A percentile compares a stretch with the other conserved stretches of the same genome.
Conservation (phyloP, 345 rosid species). For the Pistacia atlantica region DNA sequence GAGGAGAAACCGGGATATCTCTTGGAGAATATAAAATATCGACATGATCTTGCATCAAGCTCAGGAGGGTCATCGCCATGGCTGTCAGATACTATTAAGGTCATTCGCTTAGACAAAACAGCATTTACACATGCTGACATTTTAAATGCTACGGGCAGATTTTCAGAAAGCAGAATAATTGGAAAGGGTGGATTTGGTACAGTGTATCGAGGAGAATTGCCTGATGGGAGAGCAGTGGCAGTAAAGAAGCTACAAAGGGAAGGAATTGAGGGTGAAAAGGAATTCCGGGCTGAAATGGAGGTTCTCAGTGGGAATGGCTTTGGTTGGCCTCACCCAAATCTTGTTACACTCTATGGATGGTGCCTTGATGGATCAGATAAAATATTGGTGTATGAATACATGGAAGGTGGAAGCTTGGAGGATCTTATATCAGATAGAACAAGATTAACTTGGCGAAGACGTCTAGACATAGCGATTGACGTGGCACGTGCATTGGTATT, state of each 20-base stretch:
- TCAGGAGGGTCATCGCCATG: constrained; percentile 78
- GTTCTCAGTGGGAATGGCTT: constrained; percentile 71
- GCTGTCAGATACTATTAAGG: constrained; percentile 68
- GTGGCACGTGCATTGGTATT: constrained; percentile 74
- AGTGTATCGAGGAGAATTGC: constrained; percentile 74
- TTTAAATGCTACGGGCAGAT: constrained; percentile 75
- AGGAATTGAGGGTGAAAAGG: constrained; percentile 87
- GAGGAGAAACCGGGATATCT: constrained; percentile 43
- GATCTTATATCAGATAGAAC: constrained; percentile 67
- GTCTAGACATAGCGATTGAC: constrained; percentile 66
- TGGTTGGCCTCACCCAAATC: constrained; percentile 95
- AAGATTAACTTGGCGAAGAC: constrained; percentile 61
- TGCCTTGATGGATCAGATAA: constrained; percentile 77
- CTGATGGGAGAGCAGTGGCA: constrained; percentile 87
- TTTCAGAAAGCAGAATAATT: constrained; percentile 69
- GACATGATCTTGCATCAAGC: constrained; percentile 53
- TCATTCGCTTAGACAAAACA: constrained; percentile 74
- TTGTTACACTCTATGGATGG: constrained; percentile 91
- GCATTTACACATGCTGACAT: constrained; percentile 84
- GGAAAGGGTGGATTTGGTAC: constrained; percentile 93
- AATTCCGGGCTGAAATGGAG: constrained; percentile 92
- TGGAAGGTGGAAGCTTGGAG: constrained; percentile 88
- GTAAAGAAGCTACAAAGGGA: constrained; percentile 86
- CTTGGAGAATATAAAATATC: constrained; percentile 48
- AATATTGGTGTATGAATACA: constrained; percentile 82